Base-by-base conservation (phyloP, 305 asterid genomes). In the Coffea humblotiana region DNA sequence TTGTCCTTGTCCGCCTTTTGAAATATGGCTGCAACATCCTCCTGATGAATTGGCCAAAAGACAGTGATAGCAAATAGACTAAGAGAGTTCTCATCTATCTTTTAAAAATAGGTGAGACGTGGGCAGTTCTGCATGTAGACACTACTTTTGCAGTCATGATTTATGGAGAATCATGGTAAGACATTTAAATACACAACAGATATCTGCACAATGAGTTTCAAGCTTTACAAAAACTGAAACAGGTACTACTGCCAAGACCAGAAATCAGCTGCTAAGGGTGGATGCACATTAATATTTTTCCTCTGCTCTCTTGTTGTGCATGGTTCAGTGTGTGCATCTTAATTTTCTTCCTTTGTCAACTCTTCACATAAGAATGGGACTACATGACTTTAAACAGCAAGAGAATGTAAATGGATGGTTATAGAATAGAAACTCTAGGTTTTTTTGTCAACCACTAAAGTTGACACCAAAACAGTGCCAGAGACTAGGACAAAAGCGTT, bases 1-100 rank as follows among this genome's bases (percentile, higher is more conserved):
- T 88, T 90, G 87, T 94, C 98, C 82, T 90, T 89, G 81, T 96
- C 99, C 52, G 99, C 98, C 78, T 96, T 96, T 11, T 71, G 79
- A 82, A 96, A 96, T 85, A 96, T 94, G 49, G 91, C 96, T 86
- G 89, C 90, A 78, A 96, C 84, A 82, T 96, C 99, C 79, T 94
- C 98, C 99, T 96, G 77, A 25, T 60, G 40, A 63, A 61, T 15
- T 15, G 23, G 76, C 47, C 25, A 8, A 32, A 72, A 45, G 49
- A 27, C 49, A 72, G 40, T 29, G n/a, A 72, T 16, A 23, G 58
- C 54, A 60, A 40, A 63, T 43, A 60, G 61, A 52, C 49, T 23
- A 60, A 60, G 69, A 60, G 8, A 58, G 43, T 56, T 56, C 61
- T 35, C 12, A 60, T 60, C 68, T 25, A 75, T 58, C 40, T 58